Conservation (phyloP, 371 early-diverging fungal species). For the Mortierella sp. region DNA sequence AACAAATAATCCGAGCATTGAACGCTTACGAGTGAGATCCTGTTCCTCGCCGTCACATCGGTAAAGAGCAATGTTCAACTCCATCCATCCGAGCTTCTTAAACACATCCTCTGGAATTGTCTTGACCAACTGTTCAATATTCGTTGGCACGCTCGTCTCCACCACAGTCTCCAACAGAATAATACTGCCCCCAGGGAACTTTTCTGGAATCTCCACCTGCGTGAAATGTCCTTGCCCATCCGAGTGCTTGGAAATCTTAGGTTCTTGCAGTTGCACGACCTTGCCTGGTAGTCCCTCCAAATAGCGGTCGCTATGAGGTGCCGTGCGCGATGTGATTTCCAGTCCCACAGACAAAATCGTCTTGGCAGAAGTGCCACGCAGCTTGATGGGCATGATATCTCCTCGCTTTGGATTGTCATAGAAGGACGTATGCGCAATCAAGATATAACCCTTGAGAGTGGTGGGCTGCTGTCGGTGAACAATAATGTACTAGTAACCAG, state of each 20-base stretch:
- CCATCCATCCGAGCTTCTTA: constrained; percentile 63
- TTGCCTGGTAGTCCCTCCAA: constrained; percentile 68
- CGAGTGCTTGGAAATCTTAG: constrained; percentile 55
- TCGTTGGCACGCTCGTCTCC: constrained; percentile 53
- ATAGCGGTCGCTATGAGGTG: constrained; percentile 34
- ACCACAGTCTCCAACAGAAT: constrained; percentile 73
- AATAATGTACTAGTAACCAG: constrained; percentile 81
- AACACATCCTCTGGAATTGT: constrained; percentile 58
- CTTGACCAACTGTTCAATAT: constrained; percentile 58
- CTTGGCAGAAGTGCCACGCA: constrained; percentile 68
- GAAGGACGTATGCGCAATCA: constrained; percentile 92
- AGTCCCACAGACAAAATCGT: constrained; percentile 62
- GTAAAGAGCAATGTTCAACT: constrained; percentile 86
- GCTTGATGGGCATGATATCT: constrained; percentile 66
- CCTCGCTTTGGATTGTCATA: constrained; percentile 51
- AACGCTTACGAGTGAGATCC: constrained; percentile 64
- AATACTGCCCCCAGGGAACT: constrained; percentile 78
- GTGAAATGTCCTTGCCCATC: constrained; percentile 69
- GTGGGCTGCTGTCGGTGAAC: constrained; percentile 93
- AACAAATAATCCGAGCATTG: not conserved
- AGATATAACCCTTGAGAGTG: constrained; percentile 89
- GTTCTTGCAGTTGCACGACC: constrained; percentile 60
- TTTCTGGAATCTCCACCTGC: constrained; percentile 67
- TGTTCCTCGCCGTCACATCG: constrained; percentile 88
- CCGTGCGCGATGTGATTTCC: constrained; percentile 48